A percentile compares a stretch with the other conserved stretches of the same genome.
Evolutionary conservation across 179 eudicot species (phyloP).

Genomic region (Vitellaria paradoxa): DNA sequence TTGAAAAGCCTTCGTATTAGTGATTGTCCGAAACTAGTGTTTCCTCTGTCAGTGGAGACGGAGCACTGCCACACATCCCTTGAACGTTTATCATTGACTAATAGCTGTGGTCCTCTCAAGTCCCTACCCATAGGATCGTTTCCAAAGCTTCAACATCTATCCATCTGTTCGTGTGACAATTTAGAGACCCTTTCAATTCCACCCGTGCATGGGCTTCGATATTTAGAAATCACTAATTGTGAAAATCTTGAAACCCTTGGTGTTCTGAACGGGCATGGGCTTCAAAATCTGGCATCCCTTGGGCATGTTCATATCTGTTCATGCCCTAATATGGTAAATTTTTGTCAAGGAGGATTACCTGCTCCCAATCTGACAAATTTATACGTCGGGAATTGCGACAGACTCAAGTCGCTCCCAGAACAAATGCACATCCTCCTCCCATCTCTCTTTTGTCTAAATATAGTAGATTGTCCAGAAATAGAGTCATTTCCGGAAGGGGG

Average conservation of each 20-base stretch:
- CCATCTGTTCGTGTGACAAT: too few relatives aligned
- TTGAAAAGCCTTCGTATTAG: too few relatives aligned
- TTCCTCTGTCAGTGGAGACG: background rate
- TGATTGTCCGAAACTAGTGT: background rate
- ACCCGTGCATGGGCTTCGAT: background rate
- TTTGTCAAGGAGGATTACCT: slow-evolving; percentile 10
- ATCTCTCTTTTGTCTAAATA: background rate
- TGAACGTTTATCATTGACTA: too few relatives aligned
- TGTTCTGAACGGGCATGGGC: background rate
- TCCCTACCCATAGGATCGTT: too few relatives aligned
- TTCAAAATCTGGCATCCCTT: background rate
- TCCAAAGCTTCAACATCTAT: too few relatives aligned
- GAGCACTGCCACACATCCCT: too few relatives aligned
- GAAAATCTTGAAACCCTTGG: background rate
- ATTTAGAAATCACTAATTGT: background rate
- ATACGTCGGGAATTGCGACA: background rate
- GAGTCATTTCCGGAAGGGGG: slow-evolving; percentile 9
- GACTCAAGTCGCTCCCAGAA: slow-evolving; percentile 11
- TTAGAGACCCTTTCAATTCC: background rate
- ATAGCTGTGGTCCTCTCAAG: too few relatives aligned
- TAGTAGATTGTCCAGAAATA: background rate
- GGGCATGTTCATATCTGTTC: rapidly evolving
- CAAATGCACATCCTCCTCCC: background rate
- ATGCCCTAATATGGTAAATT: background rate
- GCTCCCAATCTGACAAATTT: background rate